These are phyloP conservation scores for Apophysomyces ossiformis DNA, from an alignment of 371 early-diverging fungal genomes.

Conservation along the genomic window DNA sequence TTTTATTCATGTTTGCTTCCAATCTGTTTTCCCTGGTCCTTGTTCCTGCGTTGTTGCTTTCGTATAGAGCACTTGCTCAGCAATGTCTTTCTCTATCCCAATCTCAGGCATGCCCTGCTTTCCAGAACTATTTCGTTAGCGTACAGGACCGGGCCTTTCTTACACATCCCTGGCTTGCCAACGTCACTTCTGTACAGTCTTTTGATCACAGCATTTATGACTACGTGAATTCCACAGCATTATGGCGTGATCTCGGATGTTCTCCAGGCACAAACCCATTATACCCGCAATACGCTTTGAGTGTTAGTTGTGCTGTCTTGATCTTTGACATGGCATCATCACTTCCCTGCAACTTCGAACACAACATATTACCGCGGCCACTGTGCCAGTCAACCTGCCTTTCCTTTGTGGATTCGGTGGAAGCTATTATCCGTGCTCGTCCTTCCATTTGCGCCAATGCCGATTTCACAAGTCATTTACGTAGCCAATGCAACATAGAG, in stretches of 20 bases:
- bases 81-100: slow-evolving; percentile 38
- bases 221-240: slow-evolving; percentile 32
- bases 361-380: slow-evolving; percentile 20
- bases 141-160: slow-evolving; percentile 19
- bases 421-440: slow-evolving; percentile 18
- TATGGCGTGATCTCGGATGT: slow-evolving; percentile 41
- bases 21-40: background rate
- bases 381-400: slow-evolving; percentile 23
- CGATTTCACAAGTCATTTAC: slow-evolving; percentile 11
- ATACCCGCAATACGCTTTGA: background rate
- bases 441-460: slow-evolving; percentile 15
- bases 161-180: slow-evolving; percentile 33
- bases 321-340: slow-evolving; percentile 5
- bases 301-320: background rate
- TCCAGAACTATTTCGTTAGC: slow-evolving; percentile 42
- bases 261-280: slow-evolving; percentile 2
- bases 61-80: slow-evolving; percentile 1
- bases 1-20: slow-evolving; percentile 2
- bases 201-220: slow-evolving; percentile 41
- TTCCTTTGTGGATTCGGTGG: slow-evolving; percentile 14
- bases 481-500: slow-evolving; percentile 29
- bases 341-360: slow-evolving; percentile 24
- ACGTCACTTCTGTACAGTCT: slow-evolving; percentile 37
- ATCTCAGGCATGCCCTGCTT: slow-evolving; percentile 50
- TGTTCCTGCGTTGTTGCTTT: background rate